phyloP scores from a whole-genome alignment of 2,329 filamentous ascomycete genomes.

The Colletotrichum musicola region DNA sequence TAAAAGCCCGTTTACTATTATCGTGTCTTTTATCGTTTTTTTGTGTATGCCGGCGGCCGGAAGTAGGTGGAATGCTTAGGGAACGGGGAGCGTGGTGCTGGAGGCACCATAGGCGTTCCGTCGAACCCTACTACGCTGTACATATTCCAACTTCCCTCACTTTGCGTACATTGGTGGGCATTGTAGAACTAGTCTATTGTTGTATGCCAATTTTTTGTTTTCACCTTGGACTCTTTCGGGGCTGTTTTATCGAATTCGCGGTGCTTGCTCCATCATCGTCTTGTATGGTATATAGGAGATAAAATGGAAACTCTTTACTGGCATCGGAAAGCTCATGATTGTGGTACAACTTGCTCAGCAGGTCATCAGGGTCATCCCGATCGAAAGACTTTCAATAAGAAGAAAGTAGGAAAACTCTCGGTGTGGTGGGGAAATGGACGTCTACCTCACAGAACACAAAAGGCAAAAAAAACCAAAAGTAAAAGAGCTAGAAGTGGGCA shows the following conservation, averaged over 20 bases:
- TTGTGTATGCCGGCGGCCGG: constrained; percentile 22
- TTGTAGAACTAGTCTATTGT: constrained; percentile 38
- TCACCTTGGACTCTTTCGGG: background rate
- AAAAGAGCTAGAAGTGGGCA: background rate
- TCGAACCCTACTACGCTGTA: constrained; percentile 31
- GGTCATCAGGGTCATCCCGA: no score
- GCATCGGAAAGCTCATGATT: no score
- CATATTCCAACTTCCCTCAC: constrained; percentile 38
- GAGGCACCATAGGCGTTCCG: background rate
- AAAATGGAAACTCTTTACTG: no score
- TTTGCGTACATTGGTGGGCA: constrained; percentile 37
- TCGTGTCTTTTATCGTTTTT: constrained; percentile 17
- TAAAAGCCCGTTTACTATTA: constrained; percentile 21
- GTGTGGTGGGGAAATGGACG: no score
- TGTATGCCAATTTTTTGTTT: constrained; percentile 5
- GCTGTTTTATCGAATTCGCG: no score
- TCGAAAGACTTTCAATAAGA: no score
- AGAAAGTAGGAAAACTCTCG: no score
- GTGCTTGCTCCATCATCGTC: no score
- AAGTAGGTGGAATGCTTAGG: constrained; percentile 17
- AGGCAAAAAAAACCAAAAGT: no score
- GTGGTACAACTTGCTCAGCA: no score
- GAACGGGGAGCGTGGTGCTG: constrained; percentile 20
- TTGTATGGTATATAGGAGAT: no score
- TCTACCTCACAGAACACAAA: no score